These are phyloP conservation scores for Boletus reticuloceps DNA, from an alignment of 768 basidiomycete species.

Conservation along the genomic window DNA sequence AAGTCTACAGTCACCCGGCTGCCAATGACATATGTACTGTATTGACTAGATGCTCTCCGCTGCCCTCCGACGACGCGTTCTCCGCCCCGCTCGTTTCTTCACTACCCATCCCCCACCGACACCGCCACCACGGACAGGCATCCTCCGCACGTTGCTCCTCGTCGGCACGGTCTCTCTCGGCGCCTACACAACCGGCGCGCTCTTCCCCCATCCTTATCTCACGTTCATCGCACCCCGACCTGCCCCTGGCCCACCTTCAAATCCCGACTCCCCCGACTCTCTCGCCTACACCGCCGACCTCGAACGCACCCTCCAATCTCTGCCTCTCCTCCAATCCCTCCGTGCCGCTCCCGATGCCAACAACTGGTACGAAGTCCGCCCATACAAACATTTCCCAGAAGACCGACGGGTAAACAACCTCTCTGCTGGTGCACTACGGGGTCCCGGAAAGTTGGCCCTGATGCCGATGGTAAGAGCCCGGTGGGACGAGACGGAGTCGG, in stretches of 20 bases:
- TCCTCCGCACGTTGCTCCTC: slow-evolving; percentile 20
- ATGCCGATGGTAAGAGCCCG: slow-evolving; percentile 72
- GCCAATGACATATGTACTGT: too few species aligned
- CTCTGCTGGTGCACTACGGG: slow-evolving; percentile 80
- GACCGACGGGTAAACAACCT: slow-evolving; percentile 78
- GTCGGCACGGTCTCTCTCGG: slow-evolving; percentile 21
- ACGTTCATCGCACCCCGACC: slow-evolving; percentile 72
- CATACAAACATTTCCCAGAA: slow-evolving; percentile 67
- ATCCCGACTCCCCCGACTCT: slow-evolving; percentile 55
- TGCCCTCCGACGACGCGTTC: slow-evolving; percentile 8
- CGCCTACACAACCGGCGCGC: slow-evolving; percentile 52
- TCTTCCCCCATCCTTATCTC: slow-evolving; percentile 67
- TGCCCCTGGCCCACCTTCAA: slow-evolving; percentile 65
- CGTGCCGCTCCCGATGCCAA: slow-evolving; percentile 47
- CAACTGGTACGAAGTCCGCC: slow-evolving; percentile 77
- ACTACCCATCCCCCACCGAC: slow-evolving; percentile 3
- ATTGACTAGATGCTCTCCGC: neutral
- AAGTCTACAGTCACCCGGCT: neutral
- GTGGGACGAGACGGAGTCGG: slow-evolving; percentile 71
- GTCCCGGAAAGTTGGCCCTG: slow-evolving; percentile 83
- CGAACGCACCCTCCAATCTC: slow-evolving; percentile 64
- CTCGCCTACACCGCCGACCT: slow-evolving; percentile 54
- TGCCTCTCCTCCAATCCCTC: slow-evolving; percentile 56
- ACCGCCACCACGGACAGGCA: neutral
- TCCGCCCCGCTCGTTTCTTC: slow-evolving; percentile 15